Evolutionary conservation across 768 basidiomycete species (phyloP).

Genomic region (Russula sp.): DNA sequence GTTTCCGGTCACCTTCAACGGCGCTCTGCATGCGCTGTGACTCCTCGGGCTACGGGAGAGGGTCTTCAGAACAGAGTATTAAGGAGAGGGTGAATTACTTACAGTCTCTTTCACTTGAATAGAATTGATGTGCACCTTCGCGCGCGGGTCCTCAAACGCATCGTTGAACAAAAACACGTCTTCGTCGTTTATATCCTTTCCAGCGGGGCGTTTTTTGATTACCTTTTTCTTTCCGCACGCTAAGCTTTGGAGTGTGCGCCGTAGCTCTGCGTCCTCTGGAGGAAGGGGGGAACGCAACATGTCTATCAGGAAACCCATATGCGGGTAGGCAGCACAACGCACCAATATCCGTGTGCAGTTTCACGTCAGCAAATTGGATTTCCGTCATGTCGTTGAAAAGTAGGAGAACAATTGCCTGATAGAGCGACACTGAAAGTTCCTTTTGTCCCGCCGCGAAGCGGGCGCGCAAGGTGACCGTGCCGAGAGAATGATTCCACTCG

Average conservation of each 20-base stretch:
- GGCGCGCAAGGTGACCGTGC: constrained; percentile 70
- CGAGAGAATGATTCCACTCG: constrained; percentile 83
- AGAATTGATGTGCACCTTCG: constrained; percentile 88
- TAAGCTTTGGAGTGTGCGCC: constrained; percentile 85
- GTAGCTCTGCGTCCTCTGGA: constrained; percentile 64
- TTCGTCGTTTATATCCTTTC: constrained; percentile 66
- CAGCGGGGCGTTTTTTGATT: constrained; percentile 69
- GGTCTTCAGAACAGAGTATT: not conserved
- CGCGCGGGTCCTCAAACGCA: constrained; percentile 70
- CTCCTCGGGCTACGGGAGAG: constrained; percentile 67
- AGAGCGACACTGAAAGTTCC: constrained; percentile 86
- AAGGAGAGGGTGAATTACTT: constrained; percentile 28
- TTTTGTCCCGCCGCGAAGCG: constrained; percentile 65
- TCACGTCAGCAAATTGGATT: constrained; percentile 61
- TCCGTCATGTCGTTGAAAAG: constrained; percentile 71
- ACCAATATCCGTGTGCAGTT: constrained; percentile 68
- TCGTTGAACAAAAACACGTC: constrained; percentile 82
- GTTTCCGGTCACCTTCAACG: constrained; percentile 83
- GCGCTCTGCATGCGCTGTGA: constrained; percentile 71
- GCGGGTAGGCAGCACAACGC: constrained; percentile 27
- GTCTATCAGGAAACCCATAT: not conserved
- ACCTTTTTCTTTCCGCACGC: constrained; percentile 90
- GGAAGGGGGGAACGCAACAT: constrained; percentile 26
- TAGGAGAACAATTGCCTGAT: constrained; percentile 81
- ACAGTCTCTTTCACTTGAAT: constrained; percentile 94